Percentiles rank a stretch among this genome's conserved stretches.
Conservation (phyloP, 2,329 filamentous ascomycete genomes). For the Paracamarosporium sp. region DNA sequence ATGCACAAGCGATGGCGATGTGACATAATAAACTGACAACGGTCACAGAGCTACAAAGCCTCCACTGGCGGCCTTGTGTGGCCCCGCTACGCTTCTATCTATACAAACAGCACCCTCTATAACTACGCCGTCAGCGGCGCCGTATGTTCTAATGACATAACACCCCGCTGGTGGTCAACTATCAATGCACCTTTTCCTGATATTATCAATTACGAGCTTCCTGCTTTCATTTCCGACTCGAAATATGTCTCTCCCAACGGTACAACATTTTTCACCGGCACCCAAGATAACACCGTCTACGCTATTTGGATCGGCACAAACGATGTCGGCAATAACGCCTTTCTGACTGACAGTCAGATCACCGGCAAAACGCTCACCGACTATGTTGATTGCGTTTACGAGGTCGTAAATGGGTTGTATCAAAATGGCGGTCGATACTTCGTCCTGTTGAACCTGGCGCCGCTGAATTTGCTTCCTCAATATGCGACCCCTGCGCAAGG, state of each 20-base stretch:
- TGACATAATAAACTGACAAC: slow-evolving; percentile 6
- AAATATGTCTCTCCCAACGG: slow-evolving; percentile 41
- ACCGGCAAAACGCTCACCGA: slow-evolving; percentile 66
- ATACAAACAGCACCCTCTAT: slow-evolving; percentile 61
- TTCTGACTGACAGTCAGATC: slow-evolving; percentile 70
- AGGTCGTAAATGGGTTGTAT: slow-evolving; percentile 69
- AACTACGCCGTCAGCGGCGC: slow-evolving; percentile 78
- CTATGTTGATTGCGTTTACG: slow-evolving; percentile 73
- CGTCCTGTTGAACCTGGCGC: slow-evolving; percentile 73
- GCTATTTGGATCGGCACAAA: slow-evolving; percentile 84
- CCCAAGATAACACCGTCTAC: slow-evolving; percentile 70
- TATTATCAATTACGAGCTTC: slow-evolving; percentile 53
- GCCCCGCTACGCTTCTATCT: slow-evolving; percentile 70
- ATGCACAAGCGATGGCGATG: no score
- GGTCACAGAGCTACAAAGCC: slow-evolving; percentile 55
- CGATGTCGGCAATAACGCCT: slow-evolving; percentile 71
- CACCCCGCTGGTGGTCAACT: slow-evolving; percentile 59
- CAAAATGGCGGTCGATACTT: slow-evolving; percentile 71
- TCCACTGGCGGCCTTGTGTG: slow-evolving; percentile 72
- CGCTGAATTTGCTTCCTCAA: slow-evolving; percentile 70
- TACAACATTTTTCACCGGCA: slow-evolving; percentile 53
- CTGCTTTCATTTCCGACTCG: slow-evolving; percentile 56
- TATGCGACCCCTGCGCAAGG: slow-evolving; percentile 63
- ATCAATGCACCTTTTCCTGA: slow-evolving; percentile 67
- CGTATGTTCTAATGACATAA: slow-evolving; percentile 73